These are phyloP conservation scores for Lactifluus piperatus DNA, from an alignment of 768 basidiomycete genomes.

Conservation along the genomic window DNA sequence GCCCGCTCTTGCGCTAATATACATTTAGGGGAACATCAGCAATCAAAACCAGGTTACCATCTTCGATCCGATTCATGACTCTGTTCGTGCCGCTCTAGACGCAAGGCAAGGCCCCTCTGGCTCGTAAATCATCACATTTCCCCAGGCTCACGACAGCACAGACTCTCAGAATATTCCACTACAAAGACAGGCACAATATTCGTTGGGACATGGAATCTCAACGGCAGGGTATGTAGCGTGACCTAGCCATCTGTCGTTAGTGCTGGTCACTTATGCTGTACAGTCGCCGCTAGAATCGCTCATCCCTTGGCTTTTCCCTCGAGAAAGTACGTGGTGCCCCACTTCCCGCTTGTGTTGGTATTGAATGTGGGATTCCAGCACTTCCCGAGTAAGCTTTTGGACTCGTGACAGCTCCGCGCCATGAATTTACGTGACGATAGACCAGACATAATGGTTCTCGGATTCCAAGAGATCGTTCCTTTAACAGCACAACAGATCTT, in stretches of 20 bases:
- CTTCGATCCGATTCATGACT: constrained; percentile 90
- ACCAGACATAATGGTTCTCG: constrained; percentile 84
- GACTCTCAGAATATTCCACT: constrained; percentile 78
- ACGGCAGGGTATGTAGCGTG: constrained; percentile 57
- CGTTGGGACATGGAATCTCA: constrained; percentile 93
- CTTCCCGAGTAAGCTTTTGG: constrained; percentile 36
- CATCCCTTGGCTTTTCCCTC: constrained; percentile 85
- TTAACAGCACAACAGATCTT: constrained; percentile 97
- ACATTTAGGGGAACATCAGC: constrained; percentile 83
- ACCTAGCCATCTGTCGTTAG: neutral
- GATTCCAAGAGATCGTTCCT: constrained; percentile 96
- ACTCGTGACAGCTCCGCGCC: neutral
- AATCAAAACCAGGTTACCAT: constrained; percentile 83
- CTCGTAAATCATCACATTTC: neutral
- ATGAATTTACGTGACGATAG: constrained; percentile 28
- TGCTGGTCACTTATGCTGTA: constrained; percentile 21
- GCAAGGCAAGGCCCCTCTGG: constrained; percentile 44
- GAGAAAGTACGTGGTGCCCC: constrained; percentile 47
- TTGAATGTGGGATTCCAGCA: constrained; percentile 20
- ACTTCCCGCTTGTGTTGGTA: neutral
- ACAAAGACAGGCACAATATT: constrained; percentile 67
- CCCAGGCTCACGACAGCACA: constrained; percentile 24
- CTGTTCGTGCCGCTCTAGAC: constrained; percentile 64
- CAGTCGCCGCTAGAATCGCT: constrained; percentile 78
- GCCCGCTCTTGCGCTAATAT: neutral